Conservation (phyloP, 139 green algal species). For the Chlamydomonas applanata region DNA sequence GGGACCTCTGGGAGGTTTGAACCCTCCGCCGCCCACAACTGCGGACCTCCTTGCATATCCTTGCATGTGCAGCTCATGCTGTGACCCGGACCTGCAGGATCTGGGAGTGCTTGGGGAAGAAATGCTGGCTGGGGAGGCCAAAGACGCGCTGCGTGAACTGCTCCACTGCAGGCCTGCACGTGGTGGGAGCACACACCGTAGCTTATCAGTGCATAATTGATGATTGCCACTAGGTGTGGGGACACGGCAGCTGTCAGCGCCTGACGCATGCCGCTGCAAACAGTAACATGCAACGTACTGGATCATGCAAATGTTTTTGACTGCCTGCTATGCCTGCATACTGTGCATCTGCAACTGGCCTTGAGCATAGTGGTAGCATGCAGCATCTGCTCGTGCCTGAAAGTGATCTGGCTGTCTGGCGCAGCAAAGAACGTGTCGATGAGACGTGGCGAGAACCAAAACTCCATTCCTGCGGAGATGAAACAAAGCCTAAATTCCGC, state of each 20-base stretch:
- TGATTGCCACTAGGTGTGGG: neutral
- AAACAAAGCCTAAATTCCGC: too few species aligned
- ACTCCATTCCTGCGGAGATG: slow-evolving; percentile 72
- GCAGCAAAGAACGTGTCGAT: slow-evolving; percentile 62
- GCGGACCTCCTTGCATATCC: too few species aligned
- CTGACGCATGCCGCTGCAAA: too few species aligned
- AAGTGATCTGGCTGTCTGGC: slow-evolving; percentile 52
- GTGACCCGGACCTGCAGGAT: slow-evolving; percentile 28
- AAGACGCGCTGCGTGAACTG: slow-evolving; percentile 78
- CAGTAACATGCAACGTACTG: too few species aligned
- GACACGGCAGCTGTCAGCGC: neutral
- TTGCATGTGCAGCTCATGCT: too few species aligned
- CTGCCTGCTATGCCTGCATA: neutral
- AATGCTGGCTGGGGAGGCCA: slow-evolving; percentile 42
- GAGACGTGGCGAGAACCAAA: slow-evolving; percentile 46
- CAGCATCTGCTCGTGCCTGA: slow-evolving; percentile 48
- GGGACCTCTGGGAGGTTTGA: too few species aligned
- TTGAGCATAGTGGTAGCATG: too few species aligned
- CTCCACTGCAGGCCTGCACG: slow-evolving; percentile 58
- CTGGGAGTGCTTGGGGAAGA: slow-evolving; percentile 58
- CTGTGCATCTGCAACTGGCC: neutral
- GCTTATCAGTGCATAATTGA: neutral
- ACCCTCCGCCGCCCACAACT: too few species aligned
- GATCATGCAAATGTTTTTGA: too few species aligned
- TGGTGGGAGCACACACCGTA: too few species aligned